Base-by-base conservation (phyloP, 1,284 basidiomycete species). In the Pterulicium gracile region DNA sequence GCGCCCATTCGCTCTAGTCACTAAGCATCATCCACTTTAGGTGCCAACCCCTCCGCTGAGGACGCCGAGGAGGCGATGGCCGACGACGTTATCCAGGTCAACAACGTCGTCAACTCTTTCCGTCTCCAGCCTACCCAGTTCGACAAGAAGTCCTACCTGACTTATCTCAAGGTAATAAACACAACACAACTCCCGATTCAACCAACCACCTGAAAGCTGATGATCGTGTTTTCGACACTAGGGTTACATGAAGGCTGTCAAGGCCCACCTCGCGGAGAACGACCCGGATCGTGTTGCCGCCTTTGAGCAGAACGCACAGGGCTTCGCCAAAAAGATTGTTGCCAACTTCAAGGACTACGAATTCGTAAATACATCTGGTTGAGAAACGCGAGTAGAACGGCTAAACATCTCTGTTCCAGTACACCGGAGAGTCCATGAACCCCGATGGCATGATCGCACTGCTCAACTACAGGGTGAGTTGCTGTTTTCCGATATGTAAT, bases 91-190 rank as follows among this genome's bases (percentile, higher is more conserved):
- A 39, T 49, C 15, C 70, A 73, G 54, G 86, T 96, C 61, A 98
- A 94, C 83, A 92, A 98, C 68, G 75, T 98, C 55, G 84, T 85
- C 51, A 70, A 93, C 74, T 91, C 92, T 44, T 94, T 95, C 82
- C 86, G 93, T 59, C 85, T 99, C 52, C 79, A 89, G 61, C 43
- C 64, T 32, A 95, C 91, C 22, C 34, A 59, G 4, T 98, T 96
- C 66, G 93, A 98, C 73, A 98, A 98, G 71, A 97, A 97, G 70
- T 65, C 69, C 34, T 99, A 79, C 70, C 69, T 93, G 42, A 66
- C 73, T 39, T 85, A 95, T 68, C 79, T 98, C 61, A 98, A 97
- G 78, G 90, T 81, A 14, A 41, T 10, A 41, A 20, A 43, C 24
- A 58, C 52, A 13, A 39, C 15, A 12, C 43, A 40, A 27, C 46